These are phyloP conservation scores for Leccinum fibrillosum DNA, from an alignment of 768 basidiomycete species.

Conservation along the genomic window DNA sequence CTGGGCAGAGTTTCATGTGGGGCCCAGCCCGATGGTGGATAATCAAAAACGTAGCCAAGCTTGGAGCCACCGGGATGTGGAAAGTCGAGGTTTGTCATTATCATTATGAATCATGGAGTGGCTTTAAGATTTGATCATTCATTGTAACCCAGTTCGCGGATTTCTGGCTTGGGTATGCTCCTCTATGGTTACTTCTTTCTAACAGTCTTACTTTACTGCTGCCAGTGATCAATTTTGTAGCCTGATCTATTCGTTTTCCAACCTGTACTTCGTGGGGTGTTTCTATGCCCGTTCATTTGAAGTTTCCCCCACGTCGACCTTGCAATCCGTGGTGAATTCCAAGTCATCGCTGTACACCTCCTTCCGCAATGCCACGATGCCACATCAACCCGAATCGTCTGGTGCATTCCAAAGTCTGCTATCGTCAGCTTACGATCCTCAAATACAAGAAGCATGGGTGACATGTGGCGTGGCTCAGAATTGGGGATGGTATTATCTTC, in stretches of 20 bases:
- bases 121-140: conserved; percentile 1
- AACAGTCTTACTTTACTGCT: background rate
- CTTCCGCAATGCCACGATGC: background rate
- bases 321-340: background rate
- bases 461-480: conserved; percentile 36
- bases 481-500: conserved; percentile 62
- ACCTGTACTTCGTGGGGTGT: conserved; percentile 71
- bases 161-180: conserved; percentile 80
- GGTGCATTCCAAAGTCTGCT: background rate
- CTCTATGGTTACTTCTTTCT: background rate
- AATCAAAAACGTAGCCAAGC: conserved; percentile 54
- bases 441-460: conserved; percentile 45
- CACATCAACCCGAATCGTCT: background rate
- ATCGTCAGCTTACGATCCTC: conserved; percentile 14
- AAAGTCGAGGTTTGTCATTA: conserved; percentile 61
- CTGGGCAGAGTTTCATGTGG: conserved; percentile 44
- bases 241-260: conserved; percentile 67
- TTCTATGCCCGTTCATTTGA: conserved; percentile 45
- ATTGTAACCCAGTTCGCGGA: conserved; percentile 57
- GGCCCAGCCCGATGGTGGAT: conserved; percentile 69
- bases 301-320: background rate
- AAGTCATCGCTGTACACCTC: background rate
- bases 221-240: conserved; percentile 78
- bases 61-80: conserved; percentile 67
- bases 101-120: background rate